Conservation (phyloP, 768 basidiomycete species). For the Tylopilus vinaceipallidus region DNA sequence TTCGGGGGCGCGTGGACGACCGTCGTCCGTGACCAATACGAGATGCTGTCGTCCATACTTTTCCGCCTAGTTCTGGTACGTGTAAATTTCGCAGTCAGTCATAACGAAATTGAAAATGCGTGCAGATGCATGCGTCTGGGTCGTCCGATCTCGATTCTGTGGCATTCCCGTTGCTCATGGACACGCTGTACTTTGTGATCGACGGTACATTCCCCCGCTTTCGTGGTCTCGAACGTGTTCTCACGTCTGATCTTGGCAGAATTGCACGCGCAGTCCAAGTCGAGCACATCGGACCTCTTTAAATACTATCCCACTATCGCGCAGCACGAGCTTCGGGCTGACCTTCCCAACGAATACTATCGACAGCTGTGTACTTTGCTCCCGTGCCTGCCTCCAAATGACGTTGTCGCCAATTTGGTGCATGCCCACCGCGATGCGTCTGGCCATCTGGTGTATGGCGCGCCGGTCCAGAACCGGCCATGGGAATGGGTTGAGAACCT, state of each 20-base stretch:
- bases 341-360: slow-evolving; percentile 56
- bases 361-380: slow-evolving; percentile 59
- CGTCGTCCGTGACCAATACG: slow-evolving; percentile 45
- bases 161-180: slow-evolving; percentile 63
- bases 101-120: slow-evolving; percentile 1
- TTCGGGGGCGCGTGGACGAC: slow-evolving; percentile 59
- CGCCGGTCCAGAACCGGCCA: slow-evolving; percentile 66
- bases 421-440: slow-evolving; percentile 54
- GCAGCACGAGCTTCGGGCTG: slow-evolving; percentile 49
- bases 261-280: slow-evolving; percentile 57
- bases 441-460: slow-evolving; percentile 48
- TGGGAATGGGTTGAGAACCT: slow-evolving; percentile 88
- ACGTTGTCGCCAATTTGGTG: slow-evolving; percentile 54
- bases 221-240: neutral
- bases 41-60: slow-evolving; percentile 40
- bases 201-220: slow-evolving; percentile 53
- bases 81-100: slow-evolving; percentile 11
- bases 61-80: slow-evolving; percentile 54
- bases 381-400: slow-evolving; percentile 49
- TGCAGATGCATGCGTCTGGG: slow-evolving; percentile 57
- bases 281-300: slow-evolving; percentile 54
- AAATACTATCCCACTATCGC: slow-evolving; percentile 56
- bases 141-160: slow-evolving; percentile 48
- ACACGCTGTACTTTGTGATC: slow-evolving; percentile 70
- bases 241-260: slow-evolving; percentile 40